phyloP scores from a whole-genome alignment of 768 basidiomycete species.

The Mycena chlorophos region DNA sequence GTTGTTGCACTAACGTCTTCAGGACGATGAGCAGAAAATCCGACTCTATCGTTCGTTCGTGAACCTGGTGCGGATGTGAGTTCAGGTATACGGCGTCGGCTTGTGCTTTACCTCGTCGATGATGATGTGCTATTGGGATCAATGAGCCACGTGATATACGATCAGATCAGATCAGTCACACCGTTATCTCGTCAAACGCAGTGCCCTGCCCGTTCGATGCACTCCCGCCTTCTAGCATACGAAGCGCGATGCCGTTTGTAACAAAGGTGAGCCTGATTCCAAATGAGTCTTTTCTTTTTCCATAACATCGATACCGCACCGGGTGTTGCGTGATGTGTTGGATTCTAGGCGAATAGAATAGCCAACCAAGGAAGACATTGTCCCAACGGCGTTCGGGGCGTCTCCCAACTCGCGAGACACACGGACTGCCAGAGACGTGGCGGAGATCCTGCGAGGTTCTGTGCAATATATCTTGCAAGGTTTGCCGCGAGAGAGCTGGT shows the following conservation, averaged over 20 bases:
- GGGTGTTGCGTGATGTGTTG: slow-evolving; percentile 79
- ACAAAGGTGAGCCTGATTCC: slow-evolving; percentile 77
- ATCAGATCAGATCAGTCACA: slow-evolving; percentile 34
- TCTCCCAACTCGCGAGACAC: slow-evolving; percentile 95
- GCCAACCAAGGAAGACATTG: slow-evolving; percentile 77
- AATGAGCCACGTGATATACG: neutral
- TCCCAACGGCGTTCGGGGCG: slow-evolving; percentile 72
- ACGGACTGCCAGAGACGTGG: slow-evolving; percentile 91
- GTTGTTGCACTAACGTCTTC: slow-evolving; percentile 73
- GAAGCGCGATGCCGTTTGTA: slow-evolving; percentile 91
- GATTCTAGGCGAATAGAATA: slow-evolving; percentile 94
- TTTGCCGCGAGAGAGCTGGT: slow-evolving; percentile 76
- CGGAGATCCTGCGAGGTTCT: slow-evolving; percentile 93
- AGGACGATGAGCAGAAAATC: slow-evolving; percentile 95
- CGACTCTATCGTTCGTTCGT: slow-evolving; percentile 95
- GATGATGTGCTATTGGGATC: slow-evolving; percentile 72
- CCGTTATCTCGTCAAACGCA: slow-evolving; percentile 94
- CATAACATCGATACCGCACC: no score
- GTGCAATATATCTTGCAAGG: slow-evolving; percentile 93
- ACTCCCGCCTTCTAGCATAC: slow-evolving; percentile 91
- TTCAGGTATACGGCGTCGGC: no score
- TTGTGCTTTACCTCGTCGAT: slow-evolving; percentile 79
- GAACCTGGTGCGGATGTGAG: slow-evolving; percentile 66
- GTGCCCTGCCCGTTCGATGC: slow-evolving; percentile 69
- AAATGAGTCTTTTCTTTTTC: no score